phyloP scores from a whole-genome alignment of 371 early-diverging fungal genomes.

The Mucor saturninus region DNA sequence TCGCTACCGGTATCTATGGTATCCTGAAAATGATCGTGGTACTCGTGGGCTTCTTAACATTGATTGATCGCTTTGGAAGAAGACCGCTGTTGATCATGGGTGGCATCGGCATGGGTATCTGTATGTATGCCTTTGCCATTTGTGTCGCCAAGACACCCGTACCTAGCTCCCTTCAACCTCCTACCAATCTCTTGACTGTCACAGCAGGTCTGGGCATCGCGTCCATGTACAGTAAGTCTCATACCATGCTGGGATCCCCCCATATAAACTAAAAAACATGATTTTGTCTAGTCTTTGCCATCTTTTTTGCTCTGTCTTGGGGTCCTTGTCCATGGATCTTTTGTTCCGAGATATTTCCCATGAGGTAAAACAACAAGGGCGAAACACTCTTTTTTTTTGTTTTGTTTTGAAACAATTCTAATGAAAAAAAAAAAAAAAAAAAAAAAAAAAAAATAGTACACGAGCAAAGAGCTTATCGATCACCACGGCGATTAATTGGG shows the following conservation, averaged over 20 bases:
- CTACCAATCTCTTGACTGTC: slow-evolving; percentile 2
- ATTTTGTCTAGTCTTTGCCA: slow-evolving; percentile 23
- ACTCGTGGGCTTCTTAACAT: slow-evolving; percentile 16
- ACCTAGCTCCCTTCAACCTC: background rate
- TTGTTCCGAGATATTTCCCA: slow-evolving; percentile 65
- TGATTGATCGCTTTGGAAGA: slow-evolving; percentile 29
- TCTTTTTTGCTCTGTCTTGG: slow-evolving; percentile 43
- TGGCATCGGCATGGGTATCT: slow-evolving; percentile 27
- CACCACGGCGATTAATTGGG: slow-evolving; percentile 62
- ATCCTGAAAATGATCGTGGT: slow-evolving; percentile 30
- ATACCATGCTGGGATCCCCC: too few relatives aligned
- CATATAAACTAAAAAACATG: too few relatives aligned
- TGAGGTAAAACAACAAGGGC: slow-evolving; percentile 20
- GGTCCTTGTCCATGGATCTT: slow-evolving; percentile 48
- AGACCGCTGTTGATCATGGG: slow-evolving; percentile 27
- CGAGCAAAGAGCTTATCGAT: slow-evolving; percentile 25
- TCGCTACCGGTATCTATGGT: slow-evolving; percentile 50
- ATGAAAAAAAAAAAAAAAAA: background rate
- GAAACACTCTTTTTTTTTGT: too few relatives aligned
- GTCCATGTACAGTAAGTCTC: slow-evolving; percentile 39
- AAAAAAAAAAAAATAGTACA: slow-evolving; percentile 7
- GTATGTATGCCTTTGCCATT: slow-evolving; percentile 25
- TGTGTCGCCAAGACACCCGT: slow-evolving; percentile 18
- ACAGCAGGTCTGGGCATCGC: slow-evolving; percentile 34
- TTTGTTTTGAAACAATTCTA: too few relatives aligned